phyloP scores from a whole-genome alignment of 768 basidiomycete genomes.

The Tricholoma sp. region DNA sequence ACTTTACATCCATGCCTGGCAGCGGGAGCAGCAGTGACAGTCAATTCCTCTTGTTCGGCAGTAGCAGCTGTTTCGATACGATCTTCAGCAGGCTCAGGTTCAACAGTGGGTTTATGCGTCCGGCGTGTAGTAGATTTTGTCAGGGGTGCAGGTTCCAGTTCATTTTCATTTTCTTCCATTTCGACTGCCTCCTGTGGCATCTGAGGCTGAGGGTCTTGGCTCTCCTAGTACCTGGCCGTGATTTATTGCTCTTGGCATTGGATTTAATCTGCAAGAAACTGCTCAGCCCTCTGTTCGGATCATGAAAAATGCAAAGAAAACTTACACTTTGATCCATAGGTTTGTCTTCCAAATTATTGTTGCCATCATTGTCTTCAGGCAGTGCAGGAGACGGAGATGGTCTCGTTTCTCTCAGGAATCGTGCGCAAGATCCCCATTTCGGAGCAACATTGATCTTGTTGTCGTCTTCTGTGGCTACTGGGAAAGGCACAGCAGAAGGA shows the following conservation, averaged over 20 bases:
- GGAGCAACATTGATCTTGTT: background rate
- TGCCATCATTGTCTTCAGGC: background rate
- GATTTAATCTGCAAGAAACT: background rate
- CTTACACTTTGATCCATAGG: background rate
- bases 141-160: background rate
- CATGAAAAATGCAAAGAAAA: background rate
- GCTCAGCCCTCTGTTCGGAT: background rate
- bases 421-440: conserved; percentile 7
- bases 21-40: background rate
- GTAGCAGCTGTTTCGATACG: conserved; percentile 7
- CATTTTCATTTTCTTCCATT: background rate
- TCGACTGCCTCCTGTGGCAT: background rate
- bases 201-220: background rate
- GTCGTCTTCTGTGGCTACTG: background rate
- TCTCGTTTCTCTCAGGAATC: background rate
- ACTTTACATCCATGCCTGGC: conserved; percentile 15
- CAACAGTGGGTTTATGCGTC: conserved; percentile 15
- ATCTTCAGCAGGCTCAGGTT: background rate
- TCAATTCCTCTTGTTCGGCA: conserved; percentile 18
- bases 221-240: background rate
- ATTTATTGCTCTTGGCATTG: background rate
- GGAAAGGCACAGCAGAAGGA: background rate
- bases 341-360: background rate
- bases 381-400: background rate
- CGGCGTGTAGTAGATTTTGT: conserved; percentile 16